These are phyloP conservation scores for Artemisia tridentata DNA, from an alignment of 129 eudicot species.

Conservation along the genomic window DNA sequence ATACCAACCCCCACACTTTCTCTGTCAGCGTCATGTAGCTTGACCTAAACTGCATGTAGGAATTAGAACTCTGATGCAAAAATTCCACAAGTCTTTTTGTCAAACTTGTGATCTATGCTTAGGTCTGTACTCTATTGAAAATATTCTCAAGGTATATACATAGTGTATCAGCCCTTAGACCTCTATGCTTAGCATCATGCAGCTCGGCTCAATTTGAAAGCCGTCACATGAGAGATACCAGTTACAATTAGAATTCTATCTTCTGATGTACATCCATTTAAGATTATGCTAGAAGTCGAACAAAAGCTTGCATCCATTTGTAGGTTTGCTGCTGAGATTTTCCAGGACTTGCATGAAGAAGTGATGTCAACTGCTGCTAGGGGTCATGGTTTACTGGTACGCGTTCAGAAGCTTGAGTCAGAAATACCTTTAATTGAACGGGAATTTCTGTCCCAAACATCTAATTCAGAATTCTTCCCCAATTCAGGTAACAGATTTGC, in stretches of 20 bases:
- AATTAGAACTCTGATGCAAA: not conserved
- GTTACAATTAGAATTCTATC: not conserved
- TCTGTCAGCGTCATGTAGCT: not conserved
- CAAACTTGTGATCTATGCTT: not conserved
- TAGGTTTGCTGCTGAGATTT: constrained; percentile 96
- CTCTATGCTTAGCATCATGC: not conserved
- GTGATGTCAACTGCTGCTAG: constrained; percentile 85
- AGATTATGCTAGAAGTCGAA: constrained; percentile 22
- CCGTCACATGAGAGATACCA: not conserved
- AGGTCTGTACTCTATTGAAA: not conserved
- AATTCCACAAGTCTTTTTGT: not conserved
- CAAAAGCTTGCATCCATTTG: constrained; percentile 27
- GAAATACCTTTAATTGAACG: constrained; percentile 77
- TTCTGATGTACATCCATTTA: constrained; percentile 13
- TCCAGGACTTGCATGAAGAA: constrained; percentile 92
- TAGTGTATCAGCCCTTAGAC: not conserved
- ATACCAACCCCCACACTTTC: not conserved
- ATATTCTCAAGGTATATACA: not conserved
- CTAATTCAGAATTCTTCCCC: constrained; percentile 51
- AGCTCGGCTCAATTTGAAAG: not conserved
- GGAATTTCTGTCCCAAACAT: constrained; percentile 80
- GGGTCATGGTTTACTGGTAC: constrained; percentile 67
- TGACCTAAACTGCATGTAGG: not conserved
- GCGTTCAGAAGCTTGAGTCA: constrained; percentile 80
- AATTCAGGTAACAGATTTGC: constrained; percentile 55